Base-by-base conservation (phyloP, 192 early-diverging fungal genomes). In the Backusella tuberculispora region DNA sequence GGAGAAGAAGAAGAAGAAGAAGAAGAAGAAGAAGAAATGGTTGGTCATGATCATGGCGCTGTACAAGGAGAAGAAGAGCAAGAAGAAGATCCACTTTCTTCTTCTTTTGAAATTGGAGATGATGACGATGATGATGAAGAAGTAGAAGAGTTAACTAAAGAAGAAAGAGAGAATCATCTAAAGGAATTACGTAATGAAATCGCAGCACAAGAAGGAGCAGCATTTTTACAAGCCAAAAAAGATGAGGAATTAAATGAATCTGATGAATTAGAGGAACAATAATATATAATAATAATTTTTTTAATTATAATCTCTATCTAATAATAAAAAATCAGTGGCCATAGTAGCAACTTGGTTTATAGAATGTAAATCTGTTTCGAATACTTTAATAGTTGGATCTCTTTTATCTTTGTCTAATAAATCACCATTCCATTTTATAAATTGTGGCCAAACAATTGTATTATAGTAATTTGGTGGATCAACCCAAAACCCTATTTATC, bases 391-490 rank as follows among this genome's bases (percentile, higher is more conserved):
- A 15, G 69, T 12, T 19, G 42, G 69, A 34, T 44, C 69, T 6
- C 69, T 47, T 34, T 13, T 46, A 46, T 70, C 26, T 17, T 44
- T 17, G 15, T 34, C 44, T 17, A 79, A 74, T n/a, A 88, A 81
- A 12, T 85, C 85, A 5, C 42, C 66, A 29, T 86, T 83, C 69
- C 64, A 86, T 24, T 72, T 81, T 68, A 88, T 15, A 76, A 87
- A 91, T 66, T 92, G 87, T 34, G 92, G 91, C 88, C 89, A 93
- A 4, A 93, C 92, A 53, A 91, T 80, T 17, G 76, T 67, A 72
- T 92, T 88, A 81, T 92, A 93, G 67, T 93, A 93, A n/a, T 87
- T 88, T 12, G 90, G 90, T 24, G 92, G 90, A 73, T 93, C 92
- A 0, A 78, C 71, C 92, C 92, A 93, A 44, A 81, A 86, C 4